Base-by-base conservation (phyloP, 2,329 filamentous ascomycete species). In the Endoconidiophora polonica region DNA sequence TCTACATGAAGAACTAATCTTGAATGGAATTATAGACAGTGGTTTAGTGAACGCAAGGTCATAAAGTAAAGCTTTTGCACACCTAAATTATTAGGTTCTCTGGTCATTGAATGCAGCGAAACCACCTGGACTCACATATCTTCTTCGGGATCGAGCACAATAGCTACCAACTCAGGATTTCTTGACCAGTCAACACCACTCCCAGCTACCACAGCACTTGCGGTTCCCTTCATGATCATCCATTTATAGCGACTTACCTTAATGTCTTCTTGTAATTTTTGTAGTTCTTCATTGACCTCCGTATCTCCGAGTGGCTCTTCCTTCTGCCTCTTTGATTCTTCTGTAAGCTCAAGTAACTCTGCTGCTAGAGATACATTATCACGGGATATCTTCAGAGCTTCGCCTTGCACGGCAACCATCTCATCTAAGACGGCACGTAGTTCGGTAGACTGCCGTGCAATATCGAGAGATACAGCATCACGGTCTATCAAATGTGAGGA, bases 161-260 rank as follows among this genome's bases (percentile, higher is more conserved):
- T 69, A 46, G 77, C 74, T 52, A 75, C 70, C 54, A 94, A 66
- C 53, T 69, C 70, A 47, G 78, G 72, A 62, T 93, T 79, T 39
- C 73, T 68, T 10, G 77, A 78, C 86, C 86, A 94, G 59, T 93
- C 79, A 49, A 91, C 70, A 44, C 86, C 86, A 62, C 86, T 93
- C 2, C 83, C 85, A 4, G 78, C 83, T 44, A 94, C 74, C 50
- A 87, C 73, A 16, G 82, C 85, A 58, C 82, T 83, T n/a, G 83
- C 73, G 40, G 86, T 76, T 22, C 77, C 83, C 65, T 90, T 91
- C 62, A 90, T 75, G 18, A 81, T 77, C 58, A 77, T 77, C 79
- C 80, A 86, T 58, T 74, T 73, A 56, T 78, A 76, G 54, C 75
- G 75, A 60, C 77, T 81, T 20, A 68, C 67, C 57, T 73, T 78